These are phyloP conservation scores for Erodium moschatum DNA, from an alignment of 441 rosid genomes.

Conservation along the genomic window DNA sequence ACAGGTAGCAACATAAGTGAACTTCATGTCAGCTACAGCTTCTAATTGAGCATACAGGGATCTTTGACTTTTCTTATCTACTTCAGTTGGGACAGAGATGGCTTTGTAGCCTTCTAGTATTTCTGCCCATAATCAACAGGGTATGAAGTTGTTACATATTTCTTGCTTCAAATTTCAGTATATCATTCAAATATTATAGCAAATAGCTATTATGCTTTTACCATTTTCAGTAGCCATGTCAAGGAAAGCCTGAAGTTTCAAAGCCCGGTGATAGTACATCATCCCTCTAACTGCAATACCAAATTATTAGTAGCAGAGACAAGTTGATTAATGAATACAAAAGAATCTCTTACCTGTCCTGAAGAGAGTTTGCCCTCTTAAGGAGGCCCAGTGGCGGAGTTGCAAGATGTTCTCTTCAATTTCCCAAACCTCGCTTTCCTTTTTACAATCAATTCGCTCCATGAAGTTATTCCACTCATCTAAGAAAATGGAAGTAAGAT, in stretches of 20 bases:
- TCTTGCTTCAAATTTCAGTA: neutral
- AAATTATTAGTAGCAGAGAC: constrained; percentile 19
- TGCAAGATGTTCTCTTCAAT: constrained; percentile 85
- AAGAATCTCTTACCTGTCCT: constrained; percentile 63
- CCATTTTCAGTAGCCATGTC: constrained; percentile 90
- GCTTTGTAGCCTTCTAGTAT: constrained; percentile 14
- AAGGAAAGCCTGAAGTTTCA: constrained; percentile 96
- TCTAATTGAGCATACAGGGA: constrained; percentile 26
- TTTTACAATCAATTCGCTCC: constrained; percentile 73
- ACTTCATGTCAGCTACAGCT: constrained; percentile 95
- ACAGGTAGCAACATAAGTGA: constrained; percentile 94
- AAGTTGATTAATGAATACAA: constrained; percentile 17
- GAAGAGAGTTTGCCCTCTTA: constrained; percentile 91
- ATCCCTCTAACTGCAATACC: constrained; percentile 80
- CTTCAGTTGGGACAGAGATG: constrained; percentile 11
- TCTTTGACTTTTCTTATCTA: constrained; percentile 5
- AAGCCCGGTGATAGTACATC: constrained; percentile 95
- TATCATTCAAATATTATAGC: neutral
- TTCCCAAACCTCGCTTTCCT: constrained; percentile 63
- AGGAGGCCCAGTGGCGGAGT: constrained; percentile 96
- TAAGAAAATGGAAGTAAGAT: constrained; percentile 26
- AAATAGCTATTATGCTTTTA: constrained; percentile 22
- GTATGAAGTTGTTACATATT: no score
- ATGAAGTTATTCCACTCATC: constrained; percentile 97
- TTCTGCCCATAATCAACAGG: no score